phyloP scores from a whole-genome alignment of 306 rosid genomes.

The Astragalus glycyphyllos region DNA sequence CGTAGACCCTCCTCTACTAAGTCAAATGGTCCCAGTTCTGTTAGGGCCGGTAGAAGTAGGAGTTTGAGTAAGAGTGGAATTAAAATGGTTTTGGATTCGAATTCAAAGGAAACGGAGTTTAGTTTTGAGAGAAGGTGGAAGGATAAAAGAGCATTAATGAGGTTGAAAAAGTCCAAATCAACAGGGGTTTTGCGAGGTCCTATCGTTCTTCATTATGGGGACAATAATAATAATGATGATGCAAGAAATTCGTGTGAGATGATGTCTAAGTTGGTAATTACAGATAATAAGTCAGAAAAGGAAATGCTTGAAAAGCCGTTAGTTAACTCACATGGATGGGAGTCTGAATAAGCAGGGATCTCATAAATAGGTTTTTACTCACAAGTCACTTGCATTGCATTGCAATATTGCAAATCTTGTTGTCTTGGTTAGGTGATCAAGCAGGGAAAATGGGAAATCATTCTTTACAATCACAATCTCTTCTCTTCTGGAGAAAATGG shows the following conservation, averaged over 20 bases:
- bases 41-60: slow-evolving; percentile 32
- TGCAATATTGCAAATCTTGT: too few species aligned
- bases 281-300: slow-evolving; percentile 40
- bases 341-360: not conserved
- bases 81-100: slow-evolving; percentile 18
- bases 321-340: slow-evolving; percentile 39
- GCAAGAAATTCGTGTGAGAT: slow-evolving; percentile 25
- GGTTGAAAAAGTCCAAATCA: slow-evolving; percentile 71
- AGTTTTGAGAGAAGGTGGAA: slow-evolving; percentile 39
- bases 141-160: slow-evolving; percentile 31
- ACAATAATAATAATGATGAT: not conserved
- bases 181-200: slow-evolving; percentile 55
- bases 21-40: slow-evolving; percentile 57
- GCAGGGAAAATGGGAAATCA: too few species aligned
- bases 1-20: slow-evolving; percentile 40
- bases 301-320: slow-evolving; percentile 57
- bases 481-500: too few species aligned
- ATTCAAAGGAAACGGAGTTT: not conserved
- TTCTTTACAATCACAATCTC: too few species aligned
- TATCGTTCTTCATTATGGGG: not conserved
- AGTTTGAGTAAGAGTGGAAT: not conserved
- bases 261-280: slow-evolving; percentile 53
- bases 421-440: too few species aligned
- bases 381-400: too few species aligned
- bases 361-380: not conserved